Percentiles rank a stretch among this genome's conserved stretches.
Conservation (phyloP, 2,329 filamentous ascomycete species). For the Didymellaceae sp. region DNA sequence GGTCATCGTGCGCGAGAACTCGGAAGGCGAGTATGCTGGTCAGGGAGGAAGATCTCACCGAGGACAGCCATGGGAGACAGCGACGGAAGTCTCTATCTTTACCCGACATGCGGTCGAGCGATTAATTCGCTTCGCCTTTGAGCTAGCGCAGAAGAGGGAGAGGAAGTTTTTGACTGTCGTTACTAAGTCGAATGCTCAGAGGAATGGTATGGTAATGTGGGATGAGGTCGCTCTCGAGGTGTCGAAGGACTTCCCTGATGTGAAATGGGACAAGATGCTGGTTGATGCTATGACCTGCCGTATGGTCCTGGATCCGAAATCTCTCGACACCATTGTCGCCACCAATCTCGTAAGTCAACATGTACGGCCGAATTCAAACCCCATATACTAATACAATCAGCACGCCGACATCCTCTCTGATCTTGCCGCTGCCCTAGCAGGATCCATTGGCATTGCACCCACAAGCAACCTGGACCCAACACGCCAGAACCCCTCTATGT, state of each 20-base stretch:
- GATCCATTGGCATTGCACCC: constrained; percentile 74
- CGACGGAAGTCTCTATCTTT: constrained; percentile 70
- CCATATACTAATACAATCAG: constrained; percentile 18
- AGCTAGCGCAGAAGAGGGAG: constrained; percentile 63
- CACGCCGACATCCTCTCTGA: constrained; percentile 73
- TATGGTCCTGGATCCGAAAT: constrained; percentile 67
- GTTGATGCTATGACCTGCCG: constrained; percentile 71
- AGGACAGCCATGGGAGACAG: constrained; percentile 64
- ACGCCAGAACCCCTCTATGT: constrained; percentile 65
- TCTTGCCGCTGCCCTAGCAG: constrained; percentile 71
- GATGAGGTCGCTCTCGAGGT: constrained; percentile 66
- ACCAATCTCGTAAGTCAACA: constrained; percentile 58
- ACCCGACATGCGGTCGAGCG: constrained; percentile 65
- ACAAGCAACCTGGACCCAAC: constrained; percentile 67
- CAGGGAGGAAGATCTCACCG: constrained; percentile 68
- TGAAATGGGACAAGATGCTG: constrained; percentile 69
- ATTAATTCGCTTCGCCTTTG: constrained; percentile 69
- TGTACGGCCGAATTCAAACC: too few relatives aligned
- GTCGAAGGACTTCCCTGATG: constrained; percentile 64
- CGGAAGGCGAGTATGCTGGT: constrained; percentile 70
- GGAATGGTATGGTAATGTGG: constrained; percentile 73
- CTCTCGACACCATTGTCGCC: constrained; percentile 68
- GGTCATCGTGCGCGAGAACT: constrained; percentile 72
- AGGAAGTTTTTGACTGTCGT: constrained; percentile 67
- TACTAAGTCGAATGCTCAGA: constrained; percentile 70